Conservation (phyloP, 441 rosid genomes). For the Daphne laureola region DNA sequence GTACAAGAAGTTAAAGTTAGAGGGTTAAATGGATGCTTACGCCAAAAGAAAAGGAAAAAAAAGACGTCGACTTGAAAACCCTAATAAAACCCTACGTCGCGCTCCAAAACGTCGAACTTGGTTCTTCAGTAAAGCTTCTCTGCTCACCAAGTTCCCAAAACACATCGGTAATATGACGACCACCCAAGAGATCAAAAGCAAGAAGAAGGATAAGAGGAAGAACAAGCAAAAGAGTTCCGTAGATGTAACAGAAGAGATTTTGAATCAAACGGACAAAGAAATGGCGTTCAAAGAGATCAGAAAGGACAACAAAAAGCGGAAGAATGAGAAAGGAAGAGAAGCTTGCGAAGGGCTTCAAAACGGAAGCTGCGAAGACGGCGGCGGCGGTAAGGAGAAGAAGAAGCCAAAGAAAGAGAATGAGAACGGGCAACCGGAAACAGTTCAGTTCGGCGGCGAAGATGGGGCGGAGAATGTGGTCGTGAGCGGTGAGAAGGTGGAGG, state of each 20-base stretch:
- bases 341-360: not conserved
- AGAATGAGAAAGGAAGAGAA: conserved; percentile 27
- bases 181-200: conserved; percentile 24
- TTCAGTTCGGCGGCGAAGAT: conserved; percentile 7
- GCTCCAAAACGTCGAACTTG: too few relatives aligned
- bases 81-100: too few relatives aligned
- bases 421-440: conserved; percentile 8
- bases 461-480: conserved; percentile 38
- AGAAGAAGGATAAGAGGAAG: conserved; percentile 34
- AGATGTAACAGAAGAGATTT: conserved; percentile 12
- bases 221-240: conserved; percentile 16
- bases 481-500: conserved; percentile 50
- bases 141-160: too few relatives aligned
- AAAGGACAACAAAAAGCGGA: conserved; percentile 37
- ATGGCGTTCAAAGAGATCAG: conserved; percentile 19
- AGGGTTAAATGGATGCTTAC: too few relatives aligned
- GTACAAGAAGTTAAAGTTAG: too few relatives aligned
- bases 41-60: too few relatives aligned
- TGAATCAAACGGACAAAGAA: conserved; percentile 22
- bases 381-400: conserved; percentile 15
- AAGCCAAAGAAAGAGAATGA: conserved; percentile 14
- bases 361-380: conserved; percentile 4
- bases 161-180: too few relatives aligned
- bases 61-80: too few relatives aligned
- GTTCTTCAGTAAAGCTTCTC: too few relatives aligned